Evolutionary conservation across 2,329 filamentous ascomycete species (phyloP).

Genomic region (Chalaropsis thielavioides): DNA sequence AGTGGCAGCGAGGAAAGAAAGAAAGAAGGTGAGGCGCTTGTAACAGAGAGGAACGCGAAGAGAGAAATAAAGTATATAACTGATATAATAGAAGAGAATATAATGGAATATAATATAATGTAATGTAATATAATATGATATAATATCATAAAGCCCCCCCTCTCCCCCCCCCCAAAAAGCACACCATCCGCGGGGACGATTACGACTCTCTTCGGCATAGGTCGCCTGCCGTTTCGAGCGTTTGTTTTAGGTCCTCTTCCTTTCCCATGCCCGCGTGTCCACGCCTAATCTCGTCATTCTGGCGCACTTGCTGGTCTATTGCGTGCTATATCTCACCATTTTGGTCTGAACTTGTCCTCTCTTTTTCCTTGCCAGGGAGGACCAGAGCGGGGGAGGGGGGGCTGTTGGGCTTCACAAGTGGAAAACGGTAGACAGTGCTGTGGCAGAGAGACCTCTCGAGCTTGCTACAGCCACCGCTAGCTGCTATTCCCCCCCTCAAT

Average conservation of each 20-base stretch:
- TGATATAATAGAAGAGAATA: not conserved
- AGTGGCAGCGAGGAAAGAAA: not conserved
- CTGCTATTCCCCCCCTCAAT: not conserved
- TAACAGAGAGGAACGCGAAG: not conserved
- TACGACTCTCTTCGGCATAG: not conserved
- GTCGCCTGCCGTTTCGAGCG: conserved; percentile 4
- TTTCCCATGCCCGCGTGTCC: not conserved
- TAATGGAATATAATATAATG: too few relatives aligned
- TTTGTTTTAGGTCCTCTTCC: not conserved
- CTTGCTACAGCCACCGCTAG: too few relatives aligned
- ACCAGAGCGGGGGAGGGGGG: too few relatives aligned
- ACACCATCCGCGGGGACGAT: conserved; percentile 9
- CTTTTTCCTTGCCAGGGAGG: too few relatives aligned
- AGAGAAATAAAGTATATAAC: not conserved
- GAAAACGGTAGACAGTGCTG: not conserved
- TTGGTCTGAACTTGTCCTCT: not conserved
- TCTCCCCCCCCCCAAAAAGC: not conserved
- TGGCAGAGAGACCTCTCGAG: too few relatives aligned
- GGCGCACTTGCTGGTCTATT: not conserved
- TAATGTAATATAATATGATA: too few relatives aligned
- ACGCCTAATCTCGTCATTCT: not conserved
- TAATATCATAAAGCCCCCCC: not conserved
- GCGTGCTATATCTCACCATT: not conserved
- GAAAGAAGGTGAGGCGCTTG: too few relatives aligned
- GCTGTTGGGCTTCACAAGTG: not conserved